Evolutionary conservation across 176 grass and related monocot genomes (phyloP).

Genomic region (Musa acuminata): DNA sequence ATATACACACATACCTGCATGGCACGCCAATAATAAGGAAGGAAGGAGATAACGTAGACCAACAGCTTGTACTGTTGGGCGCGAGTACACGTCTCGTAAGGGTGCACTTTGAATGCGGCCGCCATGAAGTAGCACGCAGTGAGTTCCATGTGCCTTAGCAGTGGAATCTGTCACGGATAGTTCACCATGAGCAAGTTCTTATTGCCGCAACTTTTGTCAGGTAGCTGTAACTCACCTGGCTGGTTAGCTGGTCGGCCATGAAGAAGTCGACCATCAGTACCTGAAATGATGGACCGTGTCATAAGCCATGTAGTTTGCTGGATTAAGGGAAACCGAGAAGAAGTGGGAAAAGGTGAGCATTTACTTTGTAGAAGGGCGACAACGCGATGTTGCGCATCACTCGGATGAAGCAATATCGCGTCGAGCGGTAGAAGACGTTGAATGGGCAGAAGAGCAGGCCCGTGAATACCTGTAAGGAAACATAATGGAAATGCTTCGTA

Average conservation of each 20-base stretch:
- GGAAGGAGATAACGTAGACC: slow-evolving; percentile 77
- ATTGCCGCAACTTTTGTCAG: background rate
- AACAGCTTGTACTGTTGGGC: slow-evolving; percentile 52
- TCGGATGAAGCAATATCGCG: slow-evolving; percentile 78
- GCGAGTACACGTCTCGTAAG: slow-evolving; percentile 47
- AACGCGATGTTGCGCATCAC: slow-evolving; percentile 70
- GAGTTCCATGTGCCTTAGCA: slow-evolving; percentile 82
- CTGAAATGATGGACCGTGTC: slow-evolving; percentile 25
- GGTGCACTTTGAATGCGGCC: slow-evolving; percentile 37
- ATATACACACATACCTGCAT: slow-evolving; percentile 57
- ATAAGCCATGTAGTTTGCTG: too few species aligned
- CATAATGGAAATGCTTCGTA: too few species aligned
- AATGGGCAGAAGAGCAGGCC: slow-evolving; percentile 62
- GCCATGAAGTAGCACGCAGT: slow-evolving; percentile 76
- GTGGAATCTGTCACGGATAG: slow-evolving; percentile 39
- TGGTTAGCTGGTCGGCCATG: slow-evolving; percentile 97
- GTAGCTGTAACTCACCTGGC: slow-evolving; percentile 46
- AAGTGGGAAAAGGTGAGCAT: background rate
- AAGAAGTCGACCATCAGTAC: slow-evolving; percentile 95
- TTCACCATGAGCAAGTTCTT: background rate
- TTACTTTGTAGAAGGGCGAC: slow-evolving; percentile 80
- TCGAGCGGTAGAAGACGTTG: slow-evolving; percentile 71
- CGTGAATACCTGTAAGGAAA: slow-evolving; percentile 40
- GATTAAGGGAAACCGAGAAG: background rate
- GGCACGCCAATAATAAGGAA: slow-evolving; percentile 93